phyloP scores from a whole-genome alignment of 495 filamentous ascomycete species.

The Glarea lozoyensis region DNA sequence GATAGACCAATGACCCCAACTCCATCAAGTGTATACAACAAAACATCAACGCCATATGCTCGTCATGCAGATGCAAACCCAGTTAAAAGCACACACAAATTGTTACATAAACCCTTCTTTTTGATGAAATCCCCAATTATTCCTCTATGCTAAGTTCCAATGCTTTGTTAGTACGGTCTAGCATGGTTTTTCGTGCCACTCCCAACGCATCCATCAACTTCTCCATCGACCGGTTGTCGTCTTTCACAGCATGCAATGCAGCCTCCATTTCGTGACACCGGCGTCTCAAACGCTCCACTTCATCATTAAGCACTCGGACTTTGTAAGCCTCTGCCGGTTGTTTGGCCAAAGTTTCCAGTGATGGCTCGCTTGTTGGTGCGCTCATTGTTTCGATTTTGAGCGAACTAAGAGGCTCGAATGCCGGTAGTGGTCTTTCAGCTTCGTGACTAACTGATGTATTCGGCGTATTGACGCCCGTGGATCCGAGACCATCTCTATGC shows the following conservation, averaged over 20 bases:
- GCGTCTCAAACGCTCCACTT: slow-evolving; percentile 13
- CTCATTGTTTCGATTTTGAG: background rate
- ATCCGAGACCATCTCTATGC: background rate
- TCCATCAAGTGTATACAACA: no score
- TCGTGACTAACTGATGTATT: background rate
- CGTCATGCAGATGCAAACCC: no score
- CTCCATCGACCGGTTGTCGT: slow-evolving; percentile 18
- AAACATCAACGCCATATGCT: no score
- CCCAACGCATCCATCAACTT: slow-evolving; percentile 10
- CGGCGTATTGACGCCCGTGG: background rate
- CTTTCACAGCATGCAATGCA: slow-evolving; percentile 10
- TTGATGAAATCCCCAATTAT: no score
- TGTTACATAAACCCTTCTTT: no score
- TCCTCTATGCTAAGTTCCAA: no score
- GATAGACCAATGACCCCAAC: no score
- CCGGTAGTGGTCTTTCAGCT: background rate
- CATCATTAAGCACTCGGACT: slow-evolving; percentile 7
- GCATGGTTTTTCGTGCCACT: slow-evolving; percentile 8
- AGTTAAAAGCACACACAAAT: background rate
- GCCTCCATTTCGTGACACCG: slow-evolving; percentile 15
- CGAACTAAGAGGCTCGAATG: background rate
- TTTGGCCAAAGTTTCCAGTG: no score
- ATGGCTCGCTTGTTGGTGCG: background rate
- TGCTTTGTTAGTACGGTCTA: slow-evolving; percentile 10
- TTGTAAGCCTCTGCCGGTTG: background rate